Evolutionary conservation across 2,329 filamentous ascomycete genomes (phyloP).

Genomic region (Intubia oerlemansii): DNA sequence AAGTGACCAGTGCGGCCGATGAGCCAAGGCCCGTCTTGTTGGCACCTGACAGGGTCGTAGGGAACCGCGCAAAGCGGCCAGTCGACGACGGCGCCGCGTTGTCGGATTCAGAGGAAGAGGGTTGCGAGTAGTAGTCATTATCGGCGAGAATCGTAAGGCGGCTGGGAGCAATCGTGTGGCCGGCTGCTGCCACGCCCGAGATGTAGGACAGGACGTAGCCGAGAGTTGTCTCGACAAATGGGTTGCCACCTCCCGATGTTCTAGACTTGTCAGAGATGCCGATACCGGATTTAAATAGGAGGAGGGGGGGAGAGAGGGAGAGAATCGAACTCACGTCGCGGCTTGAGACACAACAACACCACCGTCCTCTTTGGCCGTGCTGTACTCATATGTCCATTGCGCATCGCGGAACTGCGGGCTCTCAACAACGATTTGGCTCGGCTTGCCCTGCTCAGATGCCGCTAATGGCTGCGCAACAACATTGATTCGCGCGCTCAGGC

Average conservation of each 20-base stretch:
- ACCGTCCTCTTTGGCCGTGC: slow-evolving; percentile 45
- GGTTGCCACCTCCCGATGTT: slow-evolving; percentile 43
- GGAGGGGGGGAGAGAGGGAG: no score
- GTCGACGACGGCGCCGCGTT: slow-evolving; percentile 11
- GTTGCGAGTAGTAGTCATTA: slow-evolving; percentile 87
- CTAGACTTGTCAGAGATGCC: no score
- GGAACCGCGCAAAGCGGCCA: slow-evolving; percentile 53
- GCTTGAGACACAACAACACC: slow-evolving; percentile 66
- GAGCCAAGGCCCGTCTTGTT: slow-evolving; percentile 95
- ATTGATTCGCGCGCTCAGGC: slow-evolving; percentile 46
- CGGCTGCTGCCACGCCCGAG: slow-evolving; percentile 18
- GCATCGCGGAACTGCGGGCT: slow-evolving; percentile 83
- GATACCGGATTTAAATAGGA: no score
- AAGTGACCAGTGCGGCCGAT: slow-evolving; percentile 80
- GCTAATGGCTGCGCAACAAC: slow-evolving; percentile 35
- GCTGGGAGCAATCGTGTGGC: slow-evolving; percentile 38
- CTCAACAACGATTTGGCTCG: slow-evolving; percentile 59
- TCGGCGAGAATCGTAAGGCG: slow-evolving; percentile 79
- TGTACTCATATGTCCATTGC: slow-evolving; percentile 72
- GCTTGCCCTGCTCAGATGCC: slow-evolving; percentile 39
- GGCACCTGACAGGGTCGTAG: slow-evolving; percentile 50
- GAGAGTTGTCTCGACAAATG: slow-evolving; percentile 83
- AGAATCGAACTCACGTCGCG: slow-evolving; percentile 53
- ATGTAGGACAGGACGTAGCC: slow-evolving; percentile 67
- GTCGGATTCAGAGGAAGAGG: slow-evolving; percentile 19